A percentile compares a stretch with the other conserved stretches of the same genome.
phyloP scores from a whole-genome alignment of 2,329 filamentous ascomycete genomes.

The Pseudopithomyces maydicus region DNA sequence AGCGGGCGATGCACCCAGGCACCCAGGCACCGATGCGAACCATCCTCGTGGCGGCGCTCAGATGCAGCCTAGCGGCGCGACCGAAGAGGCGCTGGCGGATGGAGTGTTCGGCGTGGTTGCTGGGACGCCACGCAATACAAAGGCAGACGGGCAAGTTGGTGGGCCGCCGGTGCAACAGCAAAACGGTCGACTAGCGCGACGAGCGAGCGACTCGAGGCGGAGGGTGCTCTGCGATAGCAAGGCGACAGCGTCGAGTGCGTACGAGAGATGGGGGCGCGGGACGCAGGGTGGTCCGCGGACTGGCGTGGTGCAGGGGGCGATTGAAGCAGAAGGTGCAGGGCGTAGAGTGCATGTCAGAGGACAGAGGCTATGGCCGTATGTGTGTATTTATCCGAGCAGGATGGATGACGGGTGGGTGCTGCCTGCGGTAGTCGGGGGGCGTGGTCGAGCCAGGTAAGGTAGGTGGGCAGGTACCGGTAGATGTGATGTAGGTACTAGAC shows the following conservation, averaged over 20 bases:
- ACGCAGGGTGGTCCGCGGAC: not conserved
- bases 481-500: too few species aligned
- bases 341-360: conserved; percentile 13
- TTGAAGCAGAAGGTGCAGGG: conserved; percentile 21
- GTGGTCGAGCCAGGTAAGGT: too few species aligned
- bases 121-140: conserved; percentile 8
- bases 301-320: conserved; percentile 34
- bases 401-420: conserved; percentile 7
- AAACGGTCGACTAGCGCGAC: conserved; percentile 40
- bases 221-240: too few species aligned
- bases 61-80: conserved; percentile 23
- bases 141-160: conserved; percentile 14
- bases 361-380: conserved; percentile 8
- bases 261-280: conserved; percentile 5
- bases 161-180: conserved; percentile 37
- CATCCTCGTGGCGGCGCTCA: conserved; percentile 13
- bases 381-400: conserved; percentile 31
- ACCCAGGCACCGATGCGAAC: conserved; percentile 32
- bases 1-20: conserved; percentile 24
- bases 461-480: too few species aligned
- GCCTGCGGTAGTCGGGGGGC: not conserved
- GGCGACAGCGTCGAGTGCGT: not conserved
- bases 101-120: conserved; percentile 33
- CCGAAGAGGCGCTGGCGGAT: conserved; percentile 8
- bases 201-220: conserved; percentile 31